These are phyloP conservation scores for Tylopilus sp. DNA, from an alignment of 768 basidiomycete species.

Conservation along the genomic window DNA sequence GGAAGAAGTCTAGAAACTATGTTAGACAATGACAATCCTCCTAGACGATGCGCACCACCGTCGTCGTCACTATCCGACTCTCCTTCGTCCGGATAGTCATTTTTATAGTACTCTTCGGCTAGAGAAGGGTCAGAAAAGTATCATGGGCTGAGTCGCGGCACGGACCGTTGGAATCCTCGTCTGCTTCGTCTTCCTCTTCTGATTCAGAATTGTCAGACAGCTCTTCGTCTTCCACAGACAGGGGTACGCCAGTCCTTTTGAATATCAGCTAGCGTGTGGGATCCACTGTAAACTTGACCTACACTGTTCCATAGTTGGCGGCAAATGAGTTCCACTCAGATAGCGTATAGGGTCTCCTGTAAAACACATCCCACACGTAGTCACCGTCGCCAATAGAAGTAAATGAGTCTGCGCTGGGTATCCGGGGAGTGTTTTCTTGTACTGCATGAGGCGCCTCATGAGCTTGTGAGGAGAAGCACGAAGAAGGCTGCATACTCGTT, in stretches of 20 bases:
- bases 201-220: constrained; percentile 63
- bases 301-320: constrained; percentile 65
- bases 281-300: constrained; percentile 19
- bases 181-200: constrained; percentile 69
- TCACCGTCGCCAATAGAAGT: constrained; percentile 38
- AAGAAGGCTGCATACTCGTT: constrained; percentile 43
- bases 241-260: constrained; percentile 61
- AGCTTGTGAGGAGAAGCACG: not conserved
- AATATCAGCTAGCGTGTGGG: not conserved
- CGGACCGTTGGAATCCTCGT: constrained; percentile 82
- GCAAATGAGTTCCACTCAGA: constrained; percentile 57
- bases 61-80: constrained; percentile 36
- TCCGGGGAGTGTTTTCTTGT: constrained; percentile 19
- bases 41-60: constrained; percentile 31
- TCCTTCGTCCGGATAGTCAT: constrained; percentile 80
- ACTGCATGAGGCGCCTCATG: constrained; percentile 17
- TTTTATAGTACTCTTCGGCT: constrained; percentile 84
- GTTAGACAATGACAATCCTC: constrained; percentile 1
- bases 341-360: constrained; percentile 59
- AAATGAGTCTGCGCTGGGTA: not conserved
- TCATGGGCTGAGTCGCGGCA: not conserved
- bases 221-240: constrained; percentile 45
- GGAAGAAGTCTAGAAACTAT: constrained; percentile 49
- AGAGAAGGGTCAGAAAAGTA: constrained; percentile 1
- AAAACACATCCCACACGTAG: constrained; percentile 85